Base-by-base conservation (phyloP, 768 basidiomycete genomes). In the Lentinula edodes region DNA sequence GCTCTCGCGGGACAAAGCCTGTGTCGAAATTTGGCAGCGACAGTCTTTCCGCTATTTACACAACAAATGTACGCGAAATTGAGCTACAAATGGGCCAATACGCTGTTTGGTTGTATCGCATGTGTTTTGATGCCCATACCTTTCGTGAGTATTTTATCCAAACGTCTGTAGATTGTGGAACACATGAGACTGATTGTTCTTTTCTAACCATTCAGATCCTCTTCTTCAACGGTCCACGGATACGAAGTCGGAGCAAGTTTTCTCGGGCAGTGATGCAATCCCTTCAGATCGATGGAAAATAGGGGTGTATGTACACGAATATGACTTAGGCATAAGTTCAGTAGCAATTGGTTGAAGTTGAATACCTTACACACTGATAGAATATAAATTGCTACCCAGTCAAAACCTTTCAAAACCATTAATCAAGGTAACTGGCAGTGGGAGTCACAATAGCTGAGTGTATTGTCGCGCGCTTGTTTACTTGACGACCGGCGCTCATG, bases 1-100 rank as follows among this genome's bases (percentile, higher is more conserved):
- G 88, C 87, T 10, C 72, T 88, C 16, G 88, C 88, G 1, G 88
- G 83, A 1, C 87, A 89, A 69, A 85, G 82, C 66, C 74, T 88
- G 60, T 78, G 80, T 60, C 76, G 87, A 38, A 85, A 84, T 62
- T 60, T 85, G 18, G 66, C 76, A 0, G 83, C 75, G 0, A 76
- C 76, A 12, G 76, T 74, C 10, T 89, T 90, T 71, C 83, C 88
- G 0, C 76, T 90, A 8, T 89, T 89, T 71, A 83, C 84, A 7
- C 70, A 76, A 16, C 80, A 77, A 54, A 86, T 89, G 84, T 87
- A 83, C 69, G 68, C 70, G 2, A 73, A 69, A 0, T 75, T 90
- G 36, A 80, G 76, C 15, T 85, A 83, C 61, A 79, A 77, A 63
- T 88, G 87, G 82, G 84, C 85, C 1, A 82, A 80, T 63, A 84